phyloP scores from a whole-genome alignment of 345 rosid species.

The Pistacia integerrima region DNA sequence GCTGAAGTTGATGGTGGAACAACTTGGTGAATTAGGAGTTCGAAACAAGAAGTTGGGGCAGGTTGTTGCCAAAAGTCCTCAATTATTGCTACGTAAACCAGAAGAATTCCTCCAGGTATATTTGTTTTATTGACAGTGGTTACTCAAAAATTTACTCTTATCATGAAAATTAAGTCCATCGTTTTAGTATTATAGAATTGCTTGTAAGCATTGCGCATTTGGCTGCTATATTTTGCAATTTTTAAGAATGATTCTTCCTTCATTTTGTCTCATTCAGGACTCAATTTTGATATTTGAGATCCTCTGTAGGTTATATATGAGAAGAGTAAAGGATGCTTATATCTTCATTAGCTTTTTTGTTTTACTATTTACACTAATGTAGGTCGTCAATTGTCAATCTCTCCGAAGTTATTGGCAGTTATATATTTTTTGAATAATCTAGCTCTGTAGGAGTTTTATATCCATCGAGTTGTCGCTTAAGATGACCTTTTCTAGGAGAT shows the following conservation, averaged over 20 bases:
- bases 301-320: too few species aligned
- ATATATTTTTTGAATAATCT: background rate
- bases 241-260: too few species aligned
- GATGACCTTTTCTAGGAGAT: background rate
- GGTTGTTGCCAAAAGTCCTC: constrained; percentile 79
- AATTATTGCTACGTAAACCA: constrained; percentile 71
- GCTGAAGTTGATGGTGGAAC: constrained; percentile 59
- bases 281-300: too few species aligned
- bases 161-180: too few species aligned
- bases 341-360: too few species aligned
- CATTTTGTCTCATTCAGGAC: too few species aligned
- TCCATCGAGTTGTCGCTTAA: background rate
- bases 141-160: background rate
- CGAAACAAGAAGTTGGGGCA: constrained; percentile 64
- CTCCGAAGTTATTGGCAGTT: background rate
- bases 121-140: background rate
- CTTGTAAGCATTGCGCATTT: too few species aligned
- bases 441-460: background rate
- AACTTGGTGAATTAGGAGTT: constrained; percentile 54
- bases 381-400: background rate
- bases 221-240: too few species aligned
- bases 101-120: constrained; percentile 66
- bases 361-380: background rate
- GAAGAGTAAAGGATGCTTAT: too few species aligned
- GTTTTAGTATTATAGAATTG: too few species aligned